These are phyloP conservation scores for Orbilia brochopaga DNA, from an alignment of 2,329 filamentous ascomycete genomes.

Conservation along the genomic window DNA sequence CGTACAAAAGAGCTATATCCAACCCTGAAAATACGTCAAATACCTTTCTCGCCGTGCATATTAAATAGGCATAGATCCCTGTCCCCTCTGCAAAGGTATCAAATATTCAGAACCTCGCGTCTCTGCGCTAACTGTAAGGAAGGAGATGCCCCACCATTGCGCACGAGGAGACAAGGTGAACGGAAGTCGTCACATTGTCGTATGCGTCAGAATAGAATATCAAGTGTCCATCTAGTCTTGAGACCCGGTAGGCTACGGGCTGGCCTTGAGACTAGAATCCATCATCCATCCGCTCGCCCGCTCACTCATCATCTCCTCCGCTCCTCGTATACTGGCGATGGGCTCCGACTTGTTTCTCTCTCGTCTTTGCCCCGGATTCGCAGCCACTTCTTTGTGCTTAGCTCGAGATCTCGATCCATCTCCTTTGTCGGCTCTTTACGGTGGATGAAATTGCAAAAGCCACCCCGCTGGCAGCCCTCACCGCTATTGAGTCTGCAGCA, in stretches of 20 bases:
- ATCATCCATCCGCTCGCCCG: too few species aligned
- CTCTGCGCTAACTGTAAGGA: too few species aligned
- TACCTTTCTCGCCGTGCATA: too few species aligned
- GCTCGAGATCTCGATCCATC: slow-evolving; percentile 82
- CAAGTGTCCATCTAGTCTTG: too few species aligned
- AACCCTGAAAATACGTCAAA: too few species aligned
- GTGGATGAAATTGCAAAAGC: slow-evolving; percentile 99
- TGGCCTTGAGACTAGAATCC: too few species aligned
- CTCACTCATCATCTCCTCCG: slow-evolving; percentile 5
- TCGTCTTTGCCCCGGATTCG: slow-evolving; percentile 81
- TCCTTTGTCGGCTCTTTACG: slow-evolving; percentile 91
- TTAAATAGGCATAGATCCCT: too few species aligned
- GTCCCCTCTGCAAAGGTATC: too few species aligned
- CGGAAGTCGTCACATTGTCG: slow-evolving; percentile 1
- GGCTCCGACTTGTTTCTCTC: slow-evolving; percentile 68
- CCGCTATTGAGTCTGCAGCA: slow-evolving; percentile 94
- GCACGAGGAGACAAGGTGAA: too few species aligned
- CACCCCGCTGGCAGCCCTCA: slow-evolving; percentile 92
- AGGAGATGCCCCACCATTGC: too few species aligned
- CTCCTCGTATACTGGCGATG: slow-evolving; percentile 32
- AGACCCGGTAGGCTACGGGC: too few species aligned
- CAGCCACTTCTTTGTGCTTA: slow-evolving; percentile 96
- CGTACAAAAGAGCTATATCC: slow-evolving; percentile 27
- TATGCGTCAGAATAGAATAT: not conserved
- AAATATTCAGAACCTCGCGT: too few species aligned